Conservation (phyloP, 306 rosid genomes). For the Trifolium pratense region DNA sequence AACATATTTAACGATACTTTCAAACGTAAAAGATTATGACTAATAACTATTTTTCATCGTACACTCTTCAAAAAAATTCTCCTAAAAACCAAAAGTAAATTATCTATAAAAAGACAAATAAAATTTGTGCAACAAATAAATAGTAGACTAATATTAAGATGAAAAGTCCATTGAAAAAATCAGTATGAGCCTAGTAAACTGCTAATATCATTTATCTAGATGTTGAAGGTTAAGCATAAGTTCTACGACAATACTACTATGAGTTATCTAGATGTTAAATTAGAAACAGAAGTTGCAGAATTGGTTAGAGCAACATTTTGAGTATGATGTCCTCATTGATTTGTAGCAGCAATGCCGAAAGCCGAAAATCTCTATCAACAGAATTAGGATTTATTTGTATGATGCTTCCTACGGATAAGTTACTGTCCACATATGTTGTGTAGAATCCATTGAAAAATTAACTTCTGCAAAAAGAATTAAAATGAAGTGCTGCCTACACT, state of each 20-base stretch:
- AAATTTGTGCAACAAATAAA: conserved; percentile 3
- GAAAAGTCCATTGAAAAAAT: conserved; percentile 1
- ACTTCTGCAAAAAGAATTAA: conserved; percentile 44
- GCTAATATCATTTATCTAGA: conserved; percentile 36
- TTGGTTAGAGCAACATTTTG: conserved; percentile 48
- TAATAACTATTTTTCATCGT: too few relatives aligned
- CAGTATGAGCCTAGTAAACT: neutral
- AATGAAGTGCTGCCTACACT: conserved; percentile 21
- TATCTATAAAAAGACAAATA: neutral
- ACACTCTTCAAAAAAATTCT: too few relatives aligned
- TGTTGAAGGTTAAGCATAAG: too few relatives aligned
- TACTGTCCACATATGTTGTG: conserved; percentile 32
- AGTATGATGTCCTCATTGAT: conserved; percentile 42
- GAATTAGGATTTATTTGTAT: conserved; percentile 27
- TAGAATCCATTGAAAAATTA: neutral
- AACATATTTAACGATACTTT: too few relatives aligned
- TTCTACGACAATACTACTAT: too few relatives aligned
- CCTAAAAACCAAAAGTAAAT: too few relatives aligned
- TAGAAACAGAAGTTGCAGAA: conserved; percentile 39
- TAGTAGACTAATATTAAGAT: neutral
- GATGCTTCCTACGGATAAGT: conserved; percentile 36
- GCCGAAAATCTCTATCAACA: conserved; percentile 40
- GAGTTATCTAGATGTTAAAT: conserved; percentile 34
- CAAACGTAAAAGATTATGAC: too few relatives aligned
- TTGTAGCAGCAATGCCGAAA: conserved; percentile 40